Evolutionary conservation across 345 rosid species (phyloP), one percentile per base, ranked within the genome.

Genomic region (Syzygium oleosum): DNA sequence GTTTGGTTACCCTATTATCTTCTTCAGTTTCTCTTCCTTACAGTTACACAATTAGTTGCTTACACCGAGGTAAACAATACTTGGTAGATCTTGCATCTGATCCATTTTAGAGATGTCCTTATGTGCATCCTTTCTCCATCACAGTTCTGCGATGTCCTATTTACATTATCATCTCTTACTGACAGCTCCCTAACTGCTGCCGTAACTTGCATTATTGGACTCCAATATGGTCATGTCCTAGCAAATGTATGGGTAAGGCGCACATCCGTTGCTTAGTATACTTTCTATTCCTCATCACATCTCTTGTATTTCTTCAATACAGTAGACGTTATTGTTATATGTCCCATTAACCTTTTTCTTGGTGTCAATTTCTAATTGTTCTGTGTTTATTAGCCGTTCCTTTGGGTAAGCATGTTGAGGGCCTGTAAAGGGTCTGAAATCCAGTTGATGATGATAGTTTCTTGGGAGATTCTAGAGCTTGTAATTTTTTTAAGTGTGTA

Each of bases 171-270:
- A 73, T 34, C 80, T 73, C 52, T 14, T 85, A 22, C 31, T 56
- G 59, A 38, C 91, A 92, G 93, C 91, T 92, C 93, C 87, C 65
- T 92, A 61, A 90, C 92, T 52, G 94, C 91, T 73, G 91, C 91
- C 27, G 90, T 88, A 56, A 88, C 92, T 41, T 90, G 92, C 91
- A 86, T 92, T 31, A 85, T 92, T 87, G 94, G 94, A 84, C 94
- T 92, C 84, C 94, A 92, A 54, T 92, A 87, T 27, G 94, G 94
- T 25, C 94, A 92, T 79, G 85, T 87, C 86, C 94, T 92, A 78
- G 91, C 89, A 87, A 87, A 89, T 59, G n/a, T 88, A 68, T 89
- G 88, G 90, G 94, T 92, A 79, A 63, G 80, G 80, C 25, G 11
- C 46, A 19, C 80, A 31, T 31, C 23, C 11, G 6, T 68, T 3